A percentile compares a stretch with the other conserved stretches of the same genome.
These are phyloP conservation scores for Apodospora peruviana DNA, from an alignment of 495 filamentous ascomycete species.

Conservation along the genomic window DNA sequence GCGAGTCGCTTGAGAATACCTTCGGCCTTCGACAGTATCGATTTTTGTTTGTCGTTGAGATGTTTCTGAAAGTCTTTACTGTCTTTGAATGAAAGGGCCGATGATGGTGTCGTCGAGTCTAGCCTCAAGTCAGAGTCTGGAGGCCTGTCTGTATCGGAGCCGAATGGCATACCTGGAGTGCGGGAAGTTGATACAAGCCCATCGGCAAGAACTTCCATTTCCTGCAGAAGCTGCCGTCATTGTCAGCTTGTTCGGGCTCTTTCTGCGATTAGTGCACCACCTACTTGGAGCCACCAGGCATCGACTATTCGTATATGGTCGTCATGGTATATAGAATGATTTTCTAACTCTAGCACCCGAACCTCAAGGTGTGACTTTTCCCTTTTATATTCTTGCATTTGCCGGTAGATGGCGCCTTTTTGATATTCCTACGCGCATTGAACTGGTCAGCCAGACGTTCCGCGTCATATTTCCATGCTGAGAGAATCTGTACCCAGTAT, in stretches of 20 bases:
- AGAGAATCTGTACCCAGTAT: conserved; percentile 21
- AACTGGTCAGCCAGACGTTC: conserved; percentile 27
- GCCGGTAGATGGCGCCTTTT: conserved; percentile 95
- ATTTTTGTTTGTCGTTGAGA: conserved; percentile 52
- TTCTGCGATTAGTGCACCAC: conserved; percentile 9
- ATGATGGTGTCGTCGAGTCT: conserved; percentile 49
- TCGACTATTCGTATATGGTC: conserved; percentile 87
- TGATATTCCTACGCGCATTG: conserved; percentile 66
- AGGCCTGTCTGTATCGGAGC: conserved; percentile 26
- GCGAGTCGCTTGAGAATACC: conserved; percentile 37
- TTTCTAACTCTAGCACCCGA: conserved; percentile 68
- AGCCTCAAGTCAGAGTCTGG: conserved; percentile 29
- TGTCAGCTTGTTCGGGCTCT: conserved; percentile 25
- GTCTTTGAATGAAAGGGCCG: conserved; percentile 59
- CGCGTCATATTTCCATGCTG: conserved; percentile 16
- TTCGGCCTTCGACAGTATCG: conserved; percentile 38
- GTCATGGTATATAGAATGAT: conserved; percentile 73
- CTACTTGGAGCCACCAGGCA: conserved; percentile 86
- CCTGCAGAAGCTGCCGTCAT: conserved; percentile 67
- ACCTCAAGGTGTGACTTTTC: conserved; percentile 73
- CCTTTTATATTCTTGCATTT: conserved; percentile 96
- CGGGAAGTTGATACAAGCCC: conserved; percentile 35
- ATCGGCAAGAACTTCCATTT: conserved; percentile 65
- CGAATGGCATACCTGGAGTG: conserved; percentile 44
- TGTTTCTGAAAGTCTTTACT: conserved; percentile 72